These are phyloP conservation scores for Musa acuminata DNA, from an alignment of 176 grass and related monocot genomes.

Conservation along the genomic window DNA sequence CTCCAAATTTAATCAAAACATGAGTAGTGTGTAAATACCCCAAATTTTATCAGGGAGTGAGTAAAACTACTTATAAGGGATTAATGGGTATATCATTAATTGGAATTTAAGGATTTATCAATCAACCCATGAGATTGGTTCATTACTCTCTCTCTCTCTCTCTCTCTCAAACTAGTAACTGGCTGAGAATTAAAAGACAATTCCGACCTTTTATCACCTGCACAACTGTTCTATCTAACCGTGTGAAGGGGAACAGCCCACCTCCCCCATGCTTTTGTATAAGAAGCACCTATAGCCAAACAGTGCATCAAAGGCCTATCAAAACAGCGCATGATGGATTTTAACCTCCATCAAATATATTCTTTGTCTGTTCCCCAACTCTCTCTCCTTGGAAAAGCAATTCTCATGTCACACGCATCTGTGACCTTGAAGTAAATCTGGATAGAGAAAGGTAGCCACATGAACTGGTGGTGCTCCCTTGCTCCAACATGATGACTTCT, in stretches of 20 bases:
- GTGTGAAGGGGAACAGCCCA: constrained; percentile 10
- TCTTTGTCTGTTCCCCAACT: constrained; percentile 23
- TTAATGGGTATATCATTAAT: too few species aligned
- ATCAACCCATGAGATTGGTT: not conserved
- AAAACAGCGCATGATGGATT: not conserved
- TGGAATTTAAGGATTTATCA: too few species aligned
- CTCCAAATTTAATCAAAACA: too few species aligned
- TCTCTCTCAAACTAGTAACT: constrained; percentile 21
- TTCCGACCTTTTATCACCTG: constrained; percentile 2
- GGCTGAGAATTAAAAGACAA: constrained; percentile 24
- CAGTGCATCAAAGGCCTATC: not conserved
- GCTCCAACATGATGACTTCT: constrained; percentile 7
- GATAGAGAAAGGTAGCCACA: constrained; percentile 56
- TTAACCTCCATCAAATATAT: constrained; percentile 11
- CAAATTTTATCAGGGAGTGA: too few species aligned
- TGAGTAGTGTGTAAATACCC: too few species aligned
- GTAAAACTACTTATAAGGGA: too few species aligned
- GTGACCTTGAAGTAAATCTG: constrained; percentile 13
- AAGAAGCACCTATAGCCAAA: not conserved
- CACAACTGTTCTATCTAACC: not conserved
- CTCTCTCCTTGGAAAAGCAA: not conserved
- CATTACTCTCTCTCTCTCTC: not conserved
- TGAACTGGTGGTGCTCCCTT: constrained; percentile 49
- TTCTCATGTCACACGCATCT: constrained; percentile 1
- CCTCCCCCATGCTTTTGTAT: not conserved